Conservation (phyloP, 1,284 basidiomycete genomes). For the Leccinum colubrinum region DNA sequence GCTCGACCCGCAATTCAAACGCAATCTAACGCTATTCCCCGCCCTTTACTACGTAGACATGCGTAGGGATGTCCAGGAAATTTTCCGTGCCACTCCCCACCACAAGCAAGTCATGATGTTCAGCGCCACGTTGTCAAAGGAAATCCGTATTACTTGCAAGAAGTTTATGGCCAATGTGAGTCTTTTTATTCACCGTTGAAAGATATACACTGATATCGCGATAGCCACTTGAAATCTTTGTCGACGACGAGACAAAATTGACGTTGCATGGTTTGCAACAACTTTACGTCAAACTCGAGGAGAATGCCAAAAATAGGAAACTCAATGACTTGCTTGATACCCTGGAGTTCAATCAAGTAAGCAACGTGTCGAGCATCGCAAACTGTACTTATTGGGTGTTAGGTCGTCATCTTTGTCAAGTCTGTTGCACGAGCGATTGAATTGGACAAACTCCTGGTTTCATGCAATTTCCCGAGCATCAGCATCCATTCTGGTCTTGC, state of each 20-base stretch:
- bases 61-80: slow-evolving; percentile 99
- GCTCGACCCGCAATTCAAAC: slow-evolving; percentile 42
- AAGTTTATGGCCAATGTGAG: slow-evolving; percentile 99
- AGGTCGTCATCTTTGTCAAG: slow-evolving; percentile 99
- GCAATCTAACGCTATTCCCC: slow-evolving; percentile 63
- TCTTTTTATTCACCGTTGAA: slow-evolving; percentile 14
- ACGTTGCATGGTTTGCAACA: slow-evolving; percentile 99
- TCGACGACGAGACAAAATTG: slow-evolving; percentile 99
- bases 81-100: slow-evolving; percentile 99
- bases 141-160: slow-evolving; percentile 97
- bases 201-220: slow-evolving; percentile 4
- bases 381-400: slow-evolving; percentile 6
- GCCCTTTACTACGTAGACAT: slow-evolving; percentile 72
- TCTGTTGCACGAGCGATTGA: slow-evolving; percentile 96
- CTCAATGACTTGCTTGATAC: slow-evolving; percentile 95
- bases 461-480: slow-evolving; percentile 99
- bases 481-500: slow-evolving; percentile 93
- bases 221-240: slow-evolving; percentile 98
- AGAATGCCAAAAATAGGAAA: slow-evolving; percentile 96
- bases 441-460: slow-evolving; percentile 92
- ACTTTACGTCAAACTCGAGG: slow-evolving; percentile 97
- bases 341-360: slow-evolving; percentile 97
- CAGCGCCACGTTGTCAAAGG: slow-evolving; percentile 96
- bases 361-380: slow-evolving; percentile 8
- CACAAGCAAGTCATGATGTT: slow-evolving; percentile 99